Base-by-base conservation (phyloP, 140 eudicot species). In the Anethum foeniculum region DNA sequence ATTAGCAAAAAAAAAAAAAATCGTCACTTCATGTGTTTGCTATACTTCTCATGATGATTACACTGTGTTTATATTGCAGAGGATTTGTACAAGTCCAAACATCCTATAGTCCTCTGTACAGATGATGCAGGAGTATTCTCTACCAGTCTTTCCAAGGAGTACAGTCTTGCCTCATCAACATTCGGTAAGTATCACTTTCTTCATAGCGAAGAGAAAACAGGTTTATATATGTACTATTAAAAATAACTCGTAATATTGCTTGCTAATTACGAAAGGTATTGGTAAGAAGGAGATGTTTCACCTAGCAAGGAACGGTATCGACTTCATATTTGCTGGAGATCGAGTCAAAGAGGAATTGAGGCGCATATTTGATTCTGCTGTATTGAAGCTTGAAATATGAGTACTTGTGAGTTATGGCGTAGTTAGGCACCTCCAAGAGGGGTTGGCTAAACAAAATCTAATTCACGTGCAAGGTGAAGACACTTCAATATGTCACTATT, bases 81-180 rank as follows among this genome's bases (percentile, higher is more conserved):
- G 62, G 89, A 89, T 75, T 85, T 94, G 73, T 92, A 94, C 74
- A 86, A 86, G 36, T 83, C 82, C 82, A 89, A 89, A 79, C 97
- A 94, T 89, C 99, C 99, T 16, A 80, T 92, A 71, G 84, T 87
- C 75, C 81, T 92, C 49, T 94, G 99, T 88, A 94, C 97, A 0
- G 99, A 94, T 30, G 99, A 94, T 87, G 47, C 89, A 25, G 96
- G 99, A 64, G 97, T 92, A 80, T 94, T 94, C 87, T 94, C 97
- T 21, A 94, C 99, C 74, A 89, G 82, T 81, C 85, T 94, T 38
- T 92, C 98, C 16, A 74, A 83, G 12, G 99, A 94, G 81, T 92
- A 92, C 36, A 77, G 76, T 77, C 85, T 92, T 77, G 97, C 90
- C 32, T 87, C 99, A 68, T 84, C 94, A 69, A 74, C 96, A 51